phyloP scores from a whole-genome alignment of 345 rosid genomes.

The Lumnitzera racemosa region DNA sequence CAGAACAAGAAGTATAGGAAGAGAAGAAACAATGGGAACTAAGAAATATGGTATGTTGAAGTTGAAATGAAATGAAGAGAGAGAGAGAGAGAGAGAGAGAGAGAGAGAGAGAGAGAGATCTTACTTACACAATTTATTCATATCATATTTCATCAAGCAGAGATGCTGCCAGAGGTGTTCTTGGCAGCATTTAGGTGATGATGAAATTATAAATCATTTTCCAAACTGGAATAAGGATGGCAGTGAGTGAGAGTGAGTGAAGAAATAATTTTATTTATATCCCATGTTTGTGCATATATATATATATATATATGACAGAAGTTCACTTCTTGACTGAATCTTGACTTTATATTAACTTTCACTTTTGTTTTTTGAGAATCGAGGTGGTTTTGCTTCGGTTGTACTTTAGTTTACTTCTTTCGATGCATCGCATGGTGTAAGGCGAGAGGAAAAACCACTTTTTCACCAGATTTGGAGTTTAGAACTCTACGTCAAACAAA shows the following conservation, averaged over 20 bases:
- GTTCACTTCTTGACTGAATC: conserved; percentile 20
- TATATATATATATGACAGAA: neutral
- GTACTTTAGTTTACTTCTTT: conserved; percentile 12
- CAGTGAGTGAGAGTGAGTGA: conserved; percentile 28
- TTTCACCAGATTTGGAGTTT: conserved; percentile 32
- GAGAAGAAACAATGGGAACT: conserved; percentile 2
- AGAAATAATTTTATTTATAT: conserved; percentile 13
- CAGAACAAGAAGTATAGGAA: neutral
- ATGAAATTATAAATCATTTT: conserved; percentile 10
- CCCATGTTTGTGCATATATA: conserved; percentile 3
- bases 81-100: conserved; percentile 6
- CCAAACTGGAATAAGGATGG: conserved; percentile 40
- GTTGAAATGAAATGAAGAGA: conserved; percentile 8
- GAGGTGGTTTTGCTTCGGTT: conserved; percentile 22
- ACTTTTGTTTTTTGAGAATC: conserved; percentile 15
- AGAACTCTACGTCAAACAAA: conserved; percentile 7
- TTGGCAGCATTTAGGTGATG: conserved; percentile 29
- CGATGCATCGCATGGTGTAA: conserved; percentile 41
- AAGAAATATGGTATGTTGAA: conserved; percentile 6
- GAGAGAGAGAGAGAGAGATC: conserved; percentile 16
- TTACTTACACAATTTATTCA: conserved; percentile 16
- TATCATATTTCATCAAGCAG: conserved; percentile 8
- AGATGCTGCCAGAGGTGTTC: conserved; percentile 43
- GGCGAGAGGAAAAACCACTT: conserved; percentile 14
- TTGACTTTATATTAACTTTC: conserved; percentile 2